Percentiles rank a stretch among this genome's conserved stretches.
Evolutionary conservation across 2,329 filamentous ascomycete species (phyloP).

Genomic region (Paraconiothyrium brasiliense): DNA sequence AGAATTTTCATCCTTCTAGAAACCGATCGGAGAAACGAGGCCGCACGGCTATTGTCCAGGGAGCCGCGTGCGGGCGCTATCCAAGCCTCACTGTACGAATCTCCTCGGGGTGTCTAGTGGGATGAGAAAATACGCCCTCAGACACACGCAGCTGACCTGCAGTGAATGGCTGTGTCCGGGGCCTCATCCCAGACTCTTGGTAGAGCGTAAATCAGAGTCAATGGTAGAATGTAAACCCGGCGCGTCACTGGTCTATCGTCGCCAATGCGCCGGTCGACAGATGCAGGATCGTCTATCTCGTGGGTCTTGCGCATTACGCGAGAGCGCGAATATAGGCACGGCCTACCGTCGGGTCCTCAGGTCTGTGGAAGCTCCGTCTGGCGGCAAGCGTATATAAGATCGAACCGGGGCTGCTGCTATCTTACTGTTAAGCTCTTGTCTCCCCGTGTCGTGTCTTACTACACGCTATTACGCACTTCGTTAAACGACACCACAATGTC

Average conservation of each 20-base stretch:
- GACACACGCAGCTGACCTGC: conserved; percentile 1
- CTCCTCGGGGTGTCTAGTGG: neutral
- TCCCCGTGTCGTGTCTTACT: neutral
- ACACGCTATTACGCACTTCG: neutral
- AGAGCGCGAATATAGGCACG: conserved; percentile 8
- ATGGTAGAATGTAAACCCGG: conserved; percentile 15
- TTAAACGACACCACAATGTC: neutral
- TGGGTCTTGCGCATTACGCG: conserved; percentile 12
- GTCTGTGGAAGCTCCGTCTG: conserved; percentile 10
- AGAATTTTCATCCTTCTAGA: conserved; percentile 4
- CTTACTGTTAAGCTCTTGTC: neutral
- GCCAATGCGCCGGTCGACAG: conserved; percentile 12
- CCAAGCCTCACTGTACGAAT: neutral
- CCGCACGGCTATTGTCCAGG: conserved; percentile 10
- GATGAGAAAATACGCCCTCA: neutral
- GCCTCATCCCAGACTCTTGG: conserved; percentile 7
- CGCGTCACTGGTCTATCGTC: conserved; percentile 16
- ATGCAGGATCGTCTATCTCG: conserved; percentile 29
- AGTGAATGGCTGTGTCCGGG: conserved; percentile 10
- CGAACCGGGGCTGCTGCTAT: neutral
- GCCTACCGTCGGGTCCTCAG: conserved; percentile 10
- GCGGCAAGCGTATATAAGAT: conserved; percentile 9
- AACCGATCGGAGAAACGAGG: conserved; percentile 1
- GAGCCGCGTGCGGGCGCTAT: neutral
- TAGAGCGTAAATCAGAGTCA: neutral